Conservation (phyloP, 23 red algal species). For the Gracilaria gracilis region DNA sequence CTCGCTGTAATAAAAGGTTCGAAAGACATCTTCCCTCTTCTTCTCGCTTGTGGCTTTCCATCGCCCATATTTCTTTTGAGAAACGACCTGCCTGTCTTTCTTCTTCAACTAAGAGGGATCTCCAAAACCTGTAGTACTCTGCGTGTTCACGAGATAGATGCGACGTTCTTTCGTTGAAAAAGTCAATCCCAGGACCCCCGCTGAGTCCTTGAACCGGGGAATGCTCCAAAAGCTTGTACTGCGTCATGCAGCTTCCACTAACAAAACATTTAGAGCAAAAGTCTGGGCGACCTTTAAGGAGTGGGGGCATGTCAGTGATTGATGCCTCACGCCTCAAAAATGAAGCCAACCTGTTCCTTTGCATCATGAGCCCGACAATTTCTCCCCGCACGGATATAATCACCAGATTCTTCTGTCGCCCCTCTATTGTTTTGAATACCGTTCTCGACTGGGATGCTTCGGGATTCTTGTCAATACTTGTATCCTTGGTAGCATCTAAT, state of each 20-base stretch:
- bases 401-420: slow-evolving; percentile 24
- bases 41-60: slow-evolving; percentile 51
- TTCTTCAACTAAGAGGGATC: slow-evolving; percentile 45
- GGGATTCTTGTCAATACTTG: background rate
- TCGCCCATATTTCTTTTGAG: slow-evolving; percentile 72
- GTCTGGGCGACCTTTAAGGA: slow-evolving; percentile 25
- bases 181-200: slow-evolving; percentile 31
- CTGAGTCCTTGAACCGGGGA: background rate
- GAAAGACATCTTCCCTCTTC: slow-evolving; percentile 55
- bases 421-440: slow-evolving; percentile 11
- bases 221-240: slow-evolving; percentile 43
- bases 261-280: slow-evolving; percentile 52
- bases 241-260: slow-evolving; percentile 45
- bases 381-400: slow-evolving; percentile 12
- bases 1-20: slow-evolving; percentile 3
- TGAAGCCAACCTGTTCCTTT: slow-evolving; percentile 51
- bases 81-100: slow-evolving; percentile 26
- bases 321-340: slow-evolving; percentile 4
- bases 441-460: background rate
- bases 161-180: slow-evolving; percentile 43
- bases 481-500: background rate
- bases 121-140: slow-evolving; percentile 64
- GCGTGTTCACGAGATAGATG: slow-evolving; percentile 30
- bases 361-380: slow-evolving; percentile 55
- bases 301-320: background rate